phyloP scores from a whole-genome alignment of 148 eudicot genomes.

The Spergularia bocconei region DNA sequence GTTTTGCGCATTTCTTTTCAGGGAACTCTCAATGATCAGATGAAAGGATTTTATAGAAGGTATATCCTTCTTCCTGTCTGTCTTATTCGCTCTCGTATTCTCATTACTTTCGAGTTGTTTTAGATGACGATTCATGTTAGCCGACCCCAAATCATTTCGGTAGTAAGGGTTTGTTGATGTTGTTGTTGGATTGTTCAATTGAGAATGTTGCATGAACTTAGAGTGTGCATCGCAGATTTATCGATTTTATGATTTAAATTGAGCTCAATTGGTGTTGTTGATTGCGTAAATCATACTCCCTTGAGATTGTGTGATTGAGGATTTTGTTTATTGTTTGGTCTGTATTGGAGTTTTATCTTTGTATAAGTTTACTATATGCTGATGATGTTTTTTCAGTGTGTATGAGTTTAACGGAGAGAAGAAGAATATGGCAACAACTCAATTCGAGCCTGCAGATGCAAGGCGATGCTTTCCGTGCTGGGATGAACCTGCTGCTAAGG shows the following conservation, averaged over 20 bases:
- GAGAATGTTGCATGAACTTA: not conserved
- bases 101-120: no score
- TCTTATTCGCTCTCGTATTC: no score
- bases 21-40: constrained; percentile 85
- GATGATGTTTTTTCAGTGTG: constrained; percentile 36
- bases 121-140: no score
- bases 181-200: no score
- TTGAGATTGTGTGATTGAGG: not conserved
- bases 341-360: not conserved
- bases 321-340: not conserved
- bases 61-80: constrained; percentile 18
- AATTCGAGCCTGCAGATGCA: constrained; percentile 97
- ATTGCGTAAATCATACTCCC: not conserved
- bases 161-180: no score
- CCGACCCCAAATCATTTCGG: no score
- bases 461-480: constrained; percentile 97
- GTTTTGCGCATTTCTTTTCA: constrained; percentile 53
- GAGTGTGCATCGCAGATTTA: not conserved
- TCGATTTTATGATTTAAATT: not conserved
- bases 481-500: constrained; percentile 99
- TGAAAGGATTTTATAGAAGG: constrained; percentile 99
- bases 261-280: not conserved
- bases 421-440: constrained; percentile 95
- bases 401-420: constrained; percentile 81
- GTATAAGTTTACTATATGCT: not conserved